These are phyloP conservation scores for Telfairia occidentalis DNA, from an alignment of 331 rosid species.

Conservation along the genomic window DNA sequence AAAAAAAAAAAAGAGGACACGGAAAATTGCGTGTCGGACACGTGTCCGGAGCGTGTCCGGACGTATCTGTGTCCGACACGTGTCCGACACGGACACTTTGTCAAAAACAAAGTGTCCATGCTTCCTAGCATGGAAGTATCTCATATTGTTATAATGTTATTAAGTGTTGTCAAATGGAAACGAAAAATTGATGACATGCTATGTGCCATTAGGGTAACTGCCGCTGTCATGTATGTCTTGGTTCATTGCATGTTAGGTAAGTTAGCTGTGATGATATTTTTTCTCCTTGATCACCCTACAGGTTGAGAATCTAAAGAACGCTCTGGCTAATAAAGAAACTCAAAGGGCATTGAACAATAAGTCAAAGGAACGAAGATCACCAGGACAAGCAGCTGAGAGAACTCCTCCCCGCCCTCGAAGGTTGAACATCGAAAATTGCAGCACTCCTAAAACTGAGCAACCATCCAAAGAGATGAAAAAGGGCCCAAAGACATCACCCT, in stretches of 20 bases:
- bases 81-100: no score
- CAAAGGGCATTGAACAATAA: conserved; percentile 25
- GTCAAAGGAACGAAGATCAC: conserved; percentile 30
- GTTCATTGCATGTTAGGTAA: background rate
- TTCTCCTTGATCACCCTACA: conserved; percentile 19
- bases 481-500: conserved; percentile 46
- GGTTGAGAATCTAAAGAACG: conserved; percentile 72
- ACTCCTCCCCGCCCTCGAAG: conserved; percentile 57
- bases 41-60: no score
- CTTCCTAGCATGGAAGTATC: no score
- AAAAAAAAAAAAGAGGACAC: no score
- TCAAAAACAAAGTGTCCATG: no score
- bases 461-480: conserved; percentile 23
- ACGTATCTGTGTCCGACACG: no score
- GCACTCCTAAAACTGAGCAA: conserved; percentile 28
- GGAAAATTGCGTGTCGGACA: no score
- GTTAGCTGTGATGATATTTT: background rate
- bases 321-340: conserved; percentile 55
- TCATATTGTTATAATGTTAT: no score
- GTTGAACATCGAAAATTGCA: conserved; percentile 69
- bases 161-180: no score
- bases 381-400: conserved; percentile 27
- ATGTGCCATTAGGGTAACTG: background rate
- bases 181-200: no score
- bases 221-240: background rate